Base-by-base conservation (phyloP, 176 grass and related monocot species). In the Eleusine coracana region DNA sequence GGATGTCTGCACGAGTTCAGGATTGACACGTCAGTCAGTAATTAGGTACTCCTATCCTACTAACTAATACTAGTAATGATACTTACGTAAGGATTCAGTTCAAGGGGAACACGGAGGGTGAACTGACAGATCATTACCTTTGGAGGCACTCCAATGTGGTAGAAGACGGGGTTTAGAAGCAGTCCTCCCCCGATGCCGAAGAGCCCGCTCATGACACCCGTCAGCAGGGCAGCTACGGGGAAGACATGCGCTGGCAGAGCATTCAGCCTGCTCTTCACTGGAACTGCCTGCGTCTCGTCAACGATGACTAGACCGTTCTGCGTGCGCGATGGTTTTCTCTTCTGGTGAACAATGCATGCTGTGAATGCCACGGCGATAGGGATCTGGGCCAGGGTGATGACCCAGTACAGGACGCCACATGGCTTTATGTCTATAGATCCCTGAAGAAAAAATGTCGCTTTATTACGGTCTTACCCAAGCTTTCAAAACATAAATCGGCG, bases 101-200 rank as follows among this genome's bases (percentile, higher is more conserved):
- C 23, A 23, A 28, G 10, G 3, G 10, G 16, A 45, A 2, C n/a
- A 8, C 17, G 27, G 25, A 48, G 86, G 83, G 70, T 10, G 39
- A 28, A 44, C 3, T 76, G 54, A 94, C 1, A 15, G n/a, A 17
- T 16, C 7, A 3, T 56, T 83, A 94, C 89, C 78, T 88, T 84
- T 15, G 89, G 94, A 20, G 91, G 81, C 3, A 97, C 66, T 25
- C 91, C 91, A 6, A 94, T 94, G 7, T 90, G 89, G 78, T 88
- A 82, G 12, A 97, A 78, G 34, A 76, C 68, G 1, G 94, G 91
- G 56, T 92, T 97, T 3, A 97, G 85, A 73, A 94, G 85, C 34
- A 97, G 72, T n/a, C 89, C 91, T 10, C 91, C 94, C 13, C 87
- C 91, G 6, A 94, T 86, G 77, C 87, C 94, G 1, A 94, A 97